Percentiles rank a stretch among this genome's conserved stretches.
These are phyloP conservation scores for Botrytis fragariae DNA, from an alignment of 2,329 filamentous ascomycete species.

Conservation along the genomic window DNA sequence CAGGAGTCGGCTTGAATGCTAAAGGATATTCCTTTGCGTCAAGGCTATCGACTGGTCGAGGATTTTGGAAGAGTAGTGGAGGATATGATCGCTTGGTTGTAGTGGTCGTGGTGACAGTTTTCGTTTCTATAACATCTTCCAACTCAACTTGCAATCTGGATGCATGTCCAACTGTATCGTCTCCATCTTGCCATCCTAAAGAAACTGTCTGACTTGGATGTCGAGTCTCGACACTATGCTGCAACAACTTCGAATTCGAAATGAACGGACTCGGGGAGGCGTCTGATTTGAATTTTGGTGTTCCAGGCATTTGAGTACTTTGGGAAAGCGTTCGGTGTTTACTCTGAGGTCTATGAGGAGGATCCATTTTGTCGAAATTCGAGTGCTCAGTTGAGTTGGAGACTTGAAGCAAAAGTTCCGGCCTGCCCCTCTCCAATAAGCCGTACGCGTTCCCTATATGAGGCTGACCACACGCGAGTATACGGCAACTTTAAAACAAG, in stretches of 20 bases:
- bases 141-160: slow-evolving; percentile 49
- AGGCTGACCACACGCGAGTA: slow-evolving; percentile 29
- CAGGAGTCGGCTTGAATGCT: slow-evolving; percentile 77
- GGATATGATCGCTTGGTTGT: slow-evolving; percentile 84
- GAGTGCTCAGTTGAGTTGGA: slow-evolving; percentile 18
- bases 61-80: slow-evolving; percentile 70
- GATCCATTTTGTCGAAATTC: slow-evolving; percentile 30
- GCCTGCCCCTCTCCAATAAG: slow-evolving; percentile 25
- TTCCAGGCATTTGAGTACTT: slow-evolving; percentile 17
- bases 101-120: slow-evolving; percentile 83
- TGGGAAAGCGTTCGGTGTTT: slow-evolving; percentile 30
- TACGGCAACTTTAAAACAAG: slow-evolving; percentile 26
- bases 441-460: slow-evolving; percentile 34
- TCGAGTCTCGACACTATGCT: slow-evolving; percentile 27
- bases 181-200: slow-evolving; percentile 34
- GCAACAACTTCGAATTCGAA: slow-evolving; percentile 29
- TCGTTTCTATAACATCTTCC: slow-evolving; percentile 65
- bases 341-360: slow-evolving; percentile 28
- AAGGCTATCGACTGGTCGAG: slow-evolving; percentile 61
- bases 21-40: slow-evolving; percentile 90
- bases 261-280: slow-evolving; percentile 34
- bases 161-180: slow-evolving; percentile 29
- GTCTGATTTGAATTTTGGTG: slow-evolving; percentile 27
- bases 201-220: slow-evolving; percentile 33
- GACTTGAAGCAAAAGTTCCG: slow-evolving; percentile 12